These are phyloP conservation scores for Fragaria nilgerrensis DNA, from an alignment of 306 rosid species.

Conservation along the genomic window DNA sequence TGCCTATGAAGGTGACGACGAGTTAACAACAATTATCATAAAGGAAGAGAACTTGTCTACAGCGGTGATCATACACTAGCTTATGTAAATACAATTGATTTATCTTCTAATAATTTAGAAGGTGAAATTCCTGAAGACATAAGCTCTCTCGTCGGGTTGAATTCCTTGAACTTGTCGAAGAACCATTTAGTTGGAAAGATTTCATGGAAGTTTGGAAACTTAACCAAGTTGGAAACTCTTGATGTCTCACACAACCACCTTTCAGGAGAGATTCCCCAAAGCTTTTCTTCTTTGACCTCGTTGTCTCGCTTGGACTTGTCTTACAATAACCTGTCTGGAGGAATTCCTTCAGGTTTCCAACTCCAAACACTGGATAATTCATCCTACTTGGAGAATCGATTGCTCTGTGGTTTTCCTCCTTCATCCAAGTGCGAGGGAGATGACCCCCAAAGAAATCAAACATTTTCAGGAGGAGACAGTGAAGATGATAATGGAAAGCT, in stretches of 20 bases:
- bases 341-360: conserved; percentile 1
- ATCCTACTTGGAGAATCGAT: not conserved
- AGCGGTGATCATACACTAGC: not conserved
- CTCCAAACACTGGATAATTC: not conserved
- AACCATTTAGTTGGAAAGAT: conserved; percentile 14
- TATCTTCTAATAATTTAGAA: conserved; percentile 7
- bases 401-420: not conserved
- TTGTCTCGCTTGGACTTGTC: conserved; percentile 23
- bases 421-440: not conserved
- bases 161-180: conserved; percentile 6
- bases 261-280: conserved; percentile 11
- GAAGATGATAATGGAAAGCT: not conserved
- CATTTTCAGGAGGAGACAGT: not conserved
- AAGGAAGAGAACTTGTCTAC: conserved; percentile 18
- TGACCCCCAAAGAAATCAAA: not conserved
- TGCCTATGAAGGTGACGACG: not conserved
- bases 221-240: conserved; percentile 4
- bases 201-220: conserved; percentile 12
- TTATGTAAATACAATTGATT: too few species aligned
- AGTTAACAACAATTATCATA: not conserved
- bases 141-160: not conserved
- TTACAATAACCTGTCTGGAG: conserved; percentile 5
- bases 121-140: conserved; percentile 18
- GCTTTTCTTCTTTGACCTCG: not conserved
- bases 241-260: conserved; percentile 21